Base-by-base conservation (phyloP, 352 stramenopile genomes). In the Phytophthora brassicae region DNA sequence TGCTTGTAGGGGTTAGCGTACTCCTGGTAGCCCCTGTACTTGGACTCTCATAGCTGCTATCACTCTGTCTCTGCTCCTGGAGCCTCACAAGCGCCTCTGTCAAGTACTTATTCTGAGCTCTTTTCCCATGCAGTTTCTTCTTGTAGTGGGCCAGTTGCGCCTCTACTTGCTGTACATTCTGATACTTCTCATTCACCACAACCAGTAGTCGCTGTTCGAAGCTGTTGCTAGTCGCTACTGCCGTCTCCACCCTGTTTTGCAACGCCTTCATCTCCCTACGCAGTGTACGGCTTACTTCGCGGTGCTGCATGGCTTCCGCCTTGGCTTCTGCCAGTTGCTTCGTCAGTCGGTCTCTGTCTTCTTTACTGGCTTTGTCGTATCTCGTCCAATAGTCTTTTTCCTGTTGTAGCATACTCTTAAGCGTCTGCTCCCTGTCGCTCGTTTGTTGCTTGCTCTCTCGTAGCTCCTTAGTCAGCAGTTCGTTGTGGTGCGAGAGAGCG, bases 81-180 rank as follows among this genome's bases (percentile, higher is more conserved):
- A 70, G 50, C 9, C 56, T 56, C 51, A 84, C 71, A 7, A 90
- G 48, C 2, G 79, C 77, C 14, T 88, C 70, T 1, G 78, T 76
- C 26, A 91, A 53, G 17, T 79, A 75, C 54, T 70, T 77, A 56
- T 84, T 86, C 73, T 90, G 72, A 16, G 83, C 68, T 5, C 72
- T 47, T 45, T 85, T 88, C 16, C 86, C 79, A n/a, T 84, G 60
- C 0, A 87, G 20, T 19, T 76, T 84, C 35, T 64, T 70, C 55
- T 66, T 69, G 35, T 88, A 72, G 0, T 71, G 73, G 2, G 33
- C 31, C 14, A 89, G 13, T 16, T 88, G 57, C 0, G 44, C 46
- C 43, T 84, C 68, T 6, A 77, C 48, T 20, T 79, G 70, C 16
- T 50, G 49, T 29, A 74, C 29, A 9, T 66, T 62, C 24, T 81